Conservation (phyloP, 2,329 filamentous ascomycete species). For the Curvularia sp. region DNA sequence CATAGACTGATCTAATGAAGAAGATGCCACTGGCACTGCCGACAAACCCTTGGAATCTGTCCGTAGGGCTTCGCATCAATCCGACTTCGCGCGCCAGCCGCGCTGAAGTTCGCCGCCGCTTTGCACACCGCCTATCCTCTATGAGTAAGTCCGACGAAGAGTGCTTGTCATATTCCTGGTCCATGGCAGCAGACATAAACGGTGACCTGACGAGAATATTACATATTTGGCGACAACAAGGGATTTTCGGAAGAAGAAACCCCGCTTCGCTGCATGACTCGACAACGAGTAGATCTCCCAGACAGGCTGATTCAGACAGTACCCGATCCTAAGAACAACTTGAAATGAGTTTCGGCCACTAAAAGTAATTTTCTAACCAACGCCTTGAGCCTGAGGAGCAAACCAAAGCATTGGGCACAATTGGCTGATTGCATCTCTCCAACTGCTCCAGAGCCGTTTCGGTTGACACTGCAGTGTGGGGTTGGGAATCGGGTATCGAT, state of each 20-base stretch:
- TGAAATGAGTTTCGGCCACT: background rate
- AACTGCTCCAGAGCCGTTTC: background rate
- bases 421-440: slow-evolving; percentile 4
- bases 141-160: background rate
- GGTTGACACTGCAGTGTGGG: background rate
- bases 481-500: background rate
- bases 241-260: slow-evolving; percentile 1
- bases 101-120: slow-evolving; percentile 26
- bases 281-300: background rate
- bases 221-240: background rate
- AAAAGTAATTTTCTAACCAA: slow-evolving; percentile 15
- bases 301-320: background rate
- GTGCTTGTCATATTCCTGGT: slow-evolving; percentile 14
- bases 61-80: slow-evolving; percentile 60
- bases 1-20: slow-evolving; percentile 64
- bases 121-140: slow-evolving; percentile 16
- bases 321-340: too few species aligned
- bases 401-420: slow-evolving; percentile 1
- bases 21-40: slow-evolving; percentile 67
- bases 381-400: background rate
- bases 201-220: background rate
- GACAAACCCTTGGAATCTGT: slow-evolving; percentile 61
- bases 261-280: slow-evolving; percentile 4
- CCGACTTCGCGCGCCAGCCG: slow-evolving; percentile 53
- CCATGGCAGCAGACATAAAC: slow-evolving; percentile 8